Conservation (phyloP, 2,329 filamentous ascomycete species). For the Colletotrichum phormii region DNA sequence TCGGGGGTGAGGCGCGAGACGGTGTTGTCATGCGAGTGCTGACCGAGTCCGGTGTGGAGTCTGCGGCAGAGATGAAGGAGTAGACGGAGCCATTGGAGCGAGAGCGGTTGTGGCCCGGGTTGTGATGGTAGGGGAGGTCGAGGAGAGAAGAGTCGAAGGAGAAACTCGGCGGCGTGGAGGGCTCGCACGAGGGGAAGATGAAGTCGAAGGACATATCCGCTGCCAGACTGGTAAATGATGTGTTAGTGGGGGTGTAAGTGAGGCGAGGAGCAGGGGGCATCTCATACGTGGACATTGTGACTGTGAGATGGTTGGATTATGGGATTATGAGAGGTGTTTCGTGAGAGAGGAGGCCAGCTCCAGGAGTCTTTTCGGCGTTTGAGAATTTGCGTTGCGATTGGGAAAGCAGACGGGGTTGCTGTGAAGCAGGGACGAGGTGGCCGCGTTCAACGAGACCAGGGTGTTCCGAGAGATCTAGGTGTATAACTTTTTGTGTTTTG, state of each 20-base stretch:
- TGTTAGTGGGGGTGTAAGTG: conserved; percentile 45
- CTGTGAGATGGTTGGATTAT: conserved; percentile 37
- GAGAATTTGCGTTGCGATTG: conserved; percentile 25
- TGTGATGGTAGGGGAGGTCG: conserved; percentile 60
- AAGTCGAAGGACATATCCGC: conserved; percentile 72
- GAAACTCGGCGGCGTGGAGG: conserved; percentile 62
- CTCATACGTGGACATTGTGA: conserved; percentile 57
- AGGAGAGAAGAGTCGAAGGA: conserved; percentile 68
- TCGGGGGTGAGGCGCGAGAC: conserved; percentile 72
- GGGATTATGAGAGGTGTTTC: conserved; percentile 28
- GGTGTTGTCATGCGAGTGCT: conserved; percentile 78
- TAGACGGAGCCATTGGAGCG: conserved; percentile 75
- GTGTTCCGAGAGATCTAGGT: conserved; percentile 41
- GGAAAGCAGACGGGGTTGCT: conserved; percentile 33
- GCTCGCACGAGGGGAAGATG: conserved; percentile 65
- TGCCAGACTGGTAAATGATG: conserved; percentile 62
- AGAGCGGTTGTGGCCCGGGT: conserved; percentile 69
- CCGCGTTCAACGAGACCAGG: conserved; percentile 40
- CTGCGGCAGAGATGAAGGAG: conserved; percentile 72
- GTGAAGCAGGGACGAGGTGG: conserved; percentile 39
- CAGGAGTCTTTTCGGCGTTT: conserved; percentile 10
- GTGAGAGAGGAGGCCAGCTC: conserved; percentile 37
- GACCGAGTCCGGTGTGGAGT: conserved; percentile 71
- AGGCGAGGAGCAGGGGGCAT: conserved; percentile 15
- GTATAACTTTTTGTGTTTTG: conserved; percentile 32